phyloP scores from a whole-genome alignment of 2,329 filamentous ascomycete species.

The Colletotrichum incanum region DNA sequence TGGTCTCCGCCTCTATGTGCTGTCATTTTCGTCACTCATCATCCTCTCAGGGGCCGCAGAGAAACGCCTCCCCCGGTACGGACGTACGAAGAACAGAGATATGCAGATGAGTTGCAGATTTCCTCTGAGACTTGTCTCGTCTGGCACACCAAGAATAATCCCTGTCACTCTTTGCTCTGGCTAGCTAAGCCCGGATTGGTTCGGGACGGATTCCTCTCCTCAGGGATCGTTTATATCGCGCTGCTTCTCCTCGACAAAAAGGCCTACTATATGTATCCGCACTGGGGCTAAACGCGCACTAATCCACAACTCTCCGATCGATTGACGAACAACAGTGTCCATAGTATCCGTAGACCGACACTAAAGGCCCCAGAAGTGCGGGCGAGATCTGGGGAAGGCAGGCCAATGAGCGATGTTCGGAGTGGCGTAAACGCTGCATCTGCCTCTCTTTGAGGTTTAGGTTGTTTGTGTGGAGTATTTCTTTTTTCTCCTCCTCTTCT shows the following conservation, averaged over 20 bases:
- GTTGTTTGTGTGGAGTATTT: background rate
- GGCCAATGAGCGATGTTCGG: slow-evolving; percentile 25
- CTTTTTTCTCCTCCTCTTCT: background rate
- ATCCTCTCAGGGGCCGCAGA: background rate
- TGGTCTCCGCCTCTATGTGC: slow-evolving; percentile 9
- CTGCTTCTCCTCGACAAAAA: slow-evolving; percentile 4
- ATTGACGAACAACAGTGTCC: slow-evolving; percentile 29
- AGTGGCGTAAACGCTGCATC: slow-evolving; percentile 26
- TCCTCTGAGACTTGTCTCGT: slow-evolving; percentile 32
- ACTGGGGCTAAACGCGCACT: background rate
- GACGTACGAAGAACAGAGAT: slow-evolving; percentile 36
- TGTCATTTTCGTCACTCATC: slow-evolving; percentile 24
- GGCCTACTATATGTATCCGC: background rate
- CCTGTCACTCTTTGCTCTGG: slow-evolving; percentile 4
- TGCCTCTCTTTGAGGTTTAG: slow-evolving; percentile 30
- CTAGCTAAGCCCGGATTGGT: slow-evolving; percentile 3
- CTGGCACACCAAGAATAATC: slow-evolving; percentile 12
- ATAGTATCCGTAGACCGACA: background rate
- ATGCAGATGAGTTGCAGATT: slow-evolving; percentile 41
- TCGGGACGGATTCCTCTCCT: slow-evolving; percentile 2
- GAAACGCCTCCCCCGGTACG: slow-evolving; percentile 33
- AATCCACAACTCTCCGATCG: slow-evolving; percentile 34
- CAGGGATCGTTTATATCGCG: slow-evolving; percentile 7
- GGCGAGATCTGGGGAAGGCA: slow-evolving; percentile 36
- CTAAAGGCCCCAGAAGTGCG: slow-evolving; percentile 12